Base-by-base conservation (phyloP, 2,329 filamentous ascomycete genomes). In the Fusarium oligoseptatum region DNA sequence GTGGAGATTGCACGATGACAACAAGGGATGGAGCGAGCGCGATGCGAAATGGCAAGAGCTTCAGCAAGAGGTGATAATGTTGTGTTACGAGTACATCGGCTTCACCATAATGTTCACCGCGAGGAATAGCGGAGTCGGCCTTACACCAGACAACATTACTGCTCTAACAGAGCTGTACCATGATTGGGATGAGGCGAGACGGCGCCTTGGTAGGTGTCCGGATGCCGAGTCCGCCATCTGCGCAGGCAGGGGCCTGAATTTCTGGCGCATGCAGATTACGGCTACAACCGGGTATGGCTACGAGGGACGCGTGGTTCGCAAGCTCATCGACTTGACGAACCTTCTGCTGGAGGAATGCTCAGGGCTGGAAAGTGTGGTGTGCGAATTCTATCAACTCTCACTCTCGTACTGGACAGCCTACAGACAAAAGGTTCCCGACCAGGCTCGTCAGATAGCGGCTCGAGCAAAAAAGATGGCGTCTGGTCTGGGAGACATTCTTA, bases 331-430 rank as follows among this genome's bases (percentile, higher is more conserved):
- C 12, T 48, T 79, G 17, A 22, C 60, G 6, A 17, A 32, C 11
- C 7, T 34, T 10, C 36, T 79, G 8, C 56, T 71, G 37, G 60
- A 65, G 22, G 78, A 80, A 62, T 63, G 72, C 27, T 50, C 56
- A 27, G 63, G 71, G 9, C 62, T 74, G 2, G 77, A 80, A 55
- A 72, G 60, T 50, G 67, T 77, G 60, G 50, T 80, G 7, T 76
- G 71, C 34, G 77, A 80, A 55, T 22, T 79, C 20, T 78, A 80
- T 24, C 60, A 72, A 14, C 50, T 72, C 17, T 67, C 74, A 3
- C 39, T 55, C 11, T 7, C 55, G 4, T 70, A 52, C 45, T 79
- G 74, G 72, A 8, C 37, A 20, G 57, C 64, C 10, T 79, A 79
- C 41, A 11, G 43, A 15, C 43, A 17, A 17, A 39, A 3, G 17